Evolutionary conservation across 208 protist species (phyloP).

Genomic region (Acanthamoeba healyi): DNA sequence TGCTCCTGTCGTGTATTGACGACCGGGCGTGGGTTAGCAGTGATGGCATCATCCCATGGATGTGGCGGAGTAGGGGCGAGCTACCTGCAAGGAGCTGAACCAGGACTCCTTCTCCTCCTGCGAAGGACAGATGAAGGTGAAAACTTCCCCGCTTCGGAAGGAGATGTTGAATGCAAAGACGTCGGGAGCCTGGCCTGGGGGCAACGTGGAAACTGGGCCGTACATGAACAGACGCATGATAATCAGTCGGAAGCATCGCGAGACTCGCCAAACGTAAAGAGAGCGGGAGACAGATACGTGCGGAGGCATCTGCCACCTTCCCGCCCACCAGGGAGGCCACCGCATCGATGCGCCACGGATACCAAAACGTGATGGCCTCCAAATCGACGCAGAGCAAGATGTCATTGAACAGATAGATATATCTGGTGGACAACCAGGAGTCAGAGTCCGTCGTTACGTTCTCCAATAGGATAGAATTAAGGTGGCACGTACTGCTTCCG

Average conservation of each 20-base stretch:
- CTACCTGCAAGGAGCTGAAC: slow-evolving; percentile 3
- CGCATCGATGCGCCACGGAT: background rate
- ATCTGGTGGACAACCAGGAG: background rate
- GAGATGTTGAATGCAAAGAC: background rate
- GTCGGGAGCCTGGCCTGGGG: too few relatives aligned
- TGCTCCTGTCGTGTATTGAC: background rate
- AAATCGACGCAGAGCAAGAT: slow-evolving; percentile 14
- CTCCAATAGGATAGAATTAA: too few relatives aligned
- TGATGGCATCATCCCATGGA: too few relatives aligned
- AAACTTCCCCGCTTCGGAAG: background rate
- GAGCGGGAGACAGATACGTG: background rate
- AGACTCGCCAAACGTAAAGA: too few relatives aligned
- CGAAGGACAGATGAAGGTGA: background rate
- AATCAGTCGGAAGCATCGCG: too few relatives aligned
- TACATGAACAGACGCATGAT: too few relatives aligned
- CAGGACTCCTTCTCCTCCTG: slow-evolving; percentile 27
- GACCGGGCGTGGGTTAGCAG: too few relatives aligned
- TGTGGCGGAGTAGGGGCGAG: too few relatives aligned
- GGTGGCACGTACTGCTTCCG: background rate
- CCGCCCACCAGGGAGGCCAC: background rate
- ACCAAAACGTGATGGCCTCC: slow-evolving; percentile 29
- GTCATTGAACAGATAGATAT: slow-evolving; percentile 14
- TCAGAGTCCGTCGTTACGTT: too few relatives aligned
- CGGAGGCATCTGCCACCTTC: background rate
- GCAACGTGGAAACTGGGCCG: too few relatives aligned